A percentile compares a stretch with the other conserved stretches of the same genome.
Evolutionary conservation across 352 stramenopile genomes (phyloP).

Genomic region (Pythium grandisporangium): DNA sequence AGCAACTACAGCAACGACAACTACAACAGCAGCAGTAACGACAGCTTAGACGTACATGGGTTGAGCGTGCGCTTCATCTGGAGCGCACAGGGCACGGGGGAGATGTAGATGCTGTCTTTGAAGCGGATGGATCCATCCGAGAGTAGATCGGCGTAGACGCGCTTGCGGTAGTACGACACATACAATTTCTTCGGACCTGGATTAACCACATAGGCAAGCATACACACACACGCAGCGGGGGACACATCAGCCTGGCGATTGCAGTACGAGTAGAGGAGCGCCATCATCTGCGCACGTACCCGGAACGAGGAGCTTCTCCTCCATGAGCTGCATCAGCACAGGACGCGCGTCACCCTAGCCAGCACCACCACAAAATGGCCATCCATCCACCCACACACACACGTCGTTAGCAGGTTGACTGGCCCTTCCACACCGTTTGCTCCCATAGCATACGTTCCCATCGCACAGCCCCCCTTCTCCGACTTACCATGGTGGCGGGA

Average conservation of each 20-base stretch:
- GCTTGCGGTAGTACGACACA: constrained; percentile 77
- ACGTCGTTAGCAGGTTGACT: too few relatives aligned
- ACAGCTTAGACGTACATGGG: constrained; percentile 36
- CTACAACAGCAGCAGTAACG: too few relatives aligned
- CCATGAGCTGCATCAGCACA: constrained; percentile 53
- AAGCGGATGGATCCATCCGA: constrained; percentile 68
- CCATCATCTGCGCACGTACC: constrained; percentile 12
- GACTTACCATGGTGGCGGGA: too few relatives aligned
- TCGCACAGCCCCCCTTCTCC: too few relatives aligned
- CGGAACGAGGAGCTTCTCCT: constrained; percentile 52
- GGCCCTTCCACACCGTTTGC: too few relatives aligned
- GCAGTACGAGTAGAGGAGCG: background rate
- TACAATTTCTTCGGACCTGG: constrained; percentile 62
- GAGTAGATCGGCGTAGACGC: constrained; percentile 68
- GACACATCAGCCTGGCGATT: background rate
- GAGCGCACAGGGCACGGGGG: constrained; percentile 51
- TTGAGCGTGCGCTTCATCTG: constrained; percentile 82
- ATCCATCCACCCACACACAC: background rate
- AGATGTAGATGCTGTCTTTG: constrained; percentile 71
- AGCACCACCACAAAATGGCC: too few relatives aligned
- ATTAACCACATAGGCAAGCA: background rate
- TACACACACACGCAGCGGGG: background rate
- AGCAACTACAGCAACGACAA: too few relatives aligned
- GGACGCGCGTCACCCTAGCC: constrained; percentile 52
- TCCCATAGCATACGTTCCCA: too few relatives aligned